Evolutionary conservation across 2,329 filamentous ascomycete genomes (phyloP).

Genomic region (Trichoderma breve): DNA sequence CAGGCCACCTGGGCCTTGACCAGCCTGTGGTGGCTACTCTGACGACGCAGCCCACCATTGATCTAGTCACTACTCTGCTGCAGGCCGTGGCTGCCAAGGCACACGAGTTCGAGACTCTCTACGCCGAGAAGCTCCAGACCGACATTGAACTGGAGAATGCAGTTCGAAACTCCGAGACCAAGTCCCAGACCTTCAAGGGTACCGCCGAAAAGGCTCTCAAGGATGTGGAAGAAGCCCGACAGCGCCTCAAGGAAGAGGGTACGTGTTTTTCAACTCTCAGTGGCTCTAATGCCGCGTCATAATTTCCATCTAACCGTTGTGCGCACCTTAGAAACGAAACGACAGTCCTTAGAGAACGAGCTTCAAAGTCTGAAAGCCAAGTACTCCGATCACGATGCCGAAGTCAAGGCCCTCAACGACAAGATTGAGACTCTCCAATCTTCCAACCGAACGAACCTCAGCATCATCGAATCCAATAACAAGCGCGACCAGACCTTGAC

Average conservation of each 20-base stretch:
- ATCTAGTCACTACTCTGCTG: constrained; percentile 74
- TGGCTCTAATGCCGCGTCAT: neutral
- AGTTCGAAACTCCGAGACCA: constrained; percentile 77
- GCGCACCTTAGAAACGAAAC: constrained; percentile 62
- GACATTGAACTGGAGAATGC: constrained; percentile 94
- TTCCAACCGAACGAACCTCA: constrained; percentile 86
- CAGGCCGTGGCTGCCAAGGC: constrained; percentile 74
- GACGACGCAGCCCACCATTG: constrained; percentile 68
- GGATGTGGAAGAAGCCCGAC: constrained; percentile 77
- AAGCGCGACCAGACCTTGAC: constrained; percentile 81
- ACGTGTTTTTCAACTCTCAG: constrained; percentile 28
- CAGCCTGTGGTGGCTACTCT: constrained; percentile 60
- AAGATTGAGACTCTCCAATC: constrained; percentile 85
- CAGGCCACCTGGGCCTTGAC: constrained; percentile 67
- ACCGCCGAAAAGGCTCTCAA: constrained; percentile 80
- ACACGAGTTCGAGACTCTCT: constrained; percentile 76
- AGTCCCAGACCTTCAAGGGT: constrained; percentile 76
- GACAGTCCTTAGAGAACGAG: constrained; percentile 76
- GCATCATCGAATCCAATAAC: constrained; percentile 86
- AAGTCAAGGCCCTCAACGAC: constrained; percentile 72
- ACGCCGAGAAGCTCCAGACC: constrained; percentile 81
- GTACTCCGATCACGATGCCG: constrained; percentile 42
- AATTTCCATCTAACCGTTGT: neutral
- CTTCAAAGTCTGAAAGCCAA: constrained; percentile 44
- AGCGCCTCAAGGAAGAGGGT: constrained; percentile 83